phyloP scores from a whole-genome alignment of 352 stramenopile species.

The Thalassiosira hispida region DNA sequence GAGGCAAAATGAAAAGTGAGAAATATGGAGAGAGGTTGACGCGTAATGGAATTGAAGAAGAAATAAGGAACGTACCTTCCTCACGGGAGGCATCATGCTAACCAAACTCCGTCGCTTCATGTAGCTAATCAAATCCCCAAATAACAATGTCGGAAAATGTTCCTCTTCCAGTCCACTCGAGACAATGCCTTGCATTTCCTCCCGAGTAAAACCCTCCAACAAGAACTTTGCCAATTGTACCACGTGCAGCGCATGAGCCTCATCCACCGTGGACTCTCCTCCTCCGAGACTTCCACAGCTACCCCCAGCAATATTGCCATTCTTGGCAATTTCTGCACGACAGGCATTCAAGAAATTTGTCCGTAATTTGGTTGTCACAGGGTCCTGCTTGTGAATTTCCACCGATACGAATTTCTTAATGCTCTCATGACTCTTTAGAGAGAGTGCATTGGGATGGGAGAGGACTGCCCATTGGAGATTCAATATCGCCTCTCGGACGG shows the following conservation, averaged over 20 bases:
- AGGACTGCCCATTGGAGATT: constrained; percentile 80
- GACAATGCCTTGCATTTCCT: constrained; percentile 60
- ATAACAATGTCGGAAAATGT: constrained; percentile 71
- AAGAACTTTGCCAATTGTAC: constrained; percentile 82
- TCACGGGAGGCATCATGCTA: constrained; percentile 19
- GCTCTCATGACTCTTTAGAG: constrained; percentile 78
- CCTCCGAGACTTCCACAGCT: background rate
- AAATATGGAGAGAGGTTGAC: too few relatives aligned
- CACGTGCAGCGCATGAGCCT: constrained; percentile 75
- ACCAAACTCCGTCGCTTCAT: constrained; percentile 54
- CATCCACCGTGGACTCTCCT: constrained; percentile 53
- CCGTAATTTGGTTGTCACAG: constrained; percentile 38
- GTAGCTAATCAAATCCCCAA: constrained; percentile 76
- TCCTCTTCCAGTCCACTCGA: constrained; percentile 21
- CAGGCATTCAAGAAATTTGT: constrained; percentile 71
- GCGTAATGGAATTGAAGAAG: too few relatives aligned
- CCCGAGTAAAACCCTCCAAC: constrained; percentile 68
- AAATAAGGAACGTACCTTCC: constrained; percentile 48
- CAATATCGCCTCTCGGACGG: constrained; percentile 59
- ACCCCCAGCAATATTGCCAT: constrained; percentile 6
- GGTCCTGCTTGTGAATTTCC: constrained; percentile 65
- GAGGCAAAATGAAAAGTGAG: constrained; percentile 1
- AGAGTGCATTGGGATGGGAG: constrained; percentile 71
- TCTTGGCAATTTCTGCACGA: constrained; percentile 44
- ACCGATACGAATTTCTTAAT: constrained; percentile 77